A percentile compares a stretch with the other conserved stretches of the same genome.
Conservation (phyloP, 148 eudicot genomes). For the Arctostaphylos glauca region DNA sequence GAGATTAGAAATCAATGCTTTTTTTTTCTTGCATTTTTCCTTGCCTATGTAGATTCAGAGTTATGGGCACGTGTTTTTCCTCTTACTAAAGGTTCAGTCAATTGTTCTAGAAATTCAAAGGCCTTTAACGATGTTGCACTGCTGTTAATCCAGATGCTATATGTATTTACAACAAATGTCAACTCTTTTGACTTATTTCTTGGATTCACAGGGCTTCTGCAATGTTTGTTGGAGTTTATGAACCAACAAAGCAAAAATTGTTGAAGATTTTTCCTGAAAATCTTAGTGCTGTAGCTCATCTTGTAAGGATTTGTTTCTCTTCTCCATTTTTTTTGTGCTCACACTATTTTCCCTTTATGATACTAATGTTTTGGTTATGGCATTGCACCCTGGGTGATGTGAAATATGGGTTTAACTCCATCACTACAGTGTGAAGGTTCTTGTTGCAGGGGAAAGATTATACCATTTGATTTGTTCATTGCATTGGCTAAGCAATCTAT, state of each 20-base stretch:
- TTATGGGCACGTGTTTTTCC: background rate
- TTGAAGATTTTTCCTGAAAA: conserved; percentile 75
- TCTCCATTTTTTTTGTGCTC: background rate
- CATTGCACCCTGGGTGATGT: background rate
- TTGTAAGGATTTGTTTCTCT: conserved; percentile 49
- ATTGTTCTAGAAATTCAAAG: background rate
- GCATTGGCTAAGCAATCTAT: background rate
- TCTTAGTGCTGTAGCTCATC: conserved; percentile 87
- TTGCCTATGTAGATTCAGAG: background rate
- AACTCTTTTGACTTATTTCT: background rate
- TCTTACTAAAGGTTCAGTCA: background rate
- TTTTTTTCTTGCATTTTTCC: background rate
- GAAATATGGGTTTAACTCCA: background rate
- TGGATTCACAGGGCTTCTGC: conserved; percentile 80
- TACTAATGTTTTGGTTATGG: conserved; percentile 6
- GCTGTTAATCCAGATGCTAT: background rate
- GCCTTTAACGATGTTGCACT: background rate
- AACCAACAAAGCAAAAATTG: conserved; percentile 83
- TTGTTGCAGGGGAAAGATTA: background rate
- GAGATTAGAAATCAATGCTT: background rate
- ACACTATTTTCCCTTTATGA: background rate
- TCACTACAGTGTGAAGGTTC: background rate
- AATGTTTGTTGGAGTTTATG: conserved; percentile 89
- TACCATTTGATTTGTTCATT: background rate
- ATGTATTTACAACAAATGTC: background rate